These are phyloP conservation scores for Dryadomyces sulphureus DNA, from an alignment of 2,329 filamentous ascomycete species.

Conservation along the genomic window DNA sequence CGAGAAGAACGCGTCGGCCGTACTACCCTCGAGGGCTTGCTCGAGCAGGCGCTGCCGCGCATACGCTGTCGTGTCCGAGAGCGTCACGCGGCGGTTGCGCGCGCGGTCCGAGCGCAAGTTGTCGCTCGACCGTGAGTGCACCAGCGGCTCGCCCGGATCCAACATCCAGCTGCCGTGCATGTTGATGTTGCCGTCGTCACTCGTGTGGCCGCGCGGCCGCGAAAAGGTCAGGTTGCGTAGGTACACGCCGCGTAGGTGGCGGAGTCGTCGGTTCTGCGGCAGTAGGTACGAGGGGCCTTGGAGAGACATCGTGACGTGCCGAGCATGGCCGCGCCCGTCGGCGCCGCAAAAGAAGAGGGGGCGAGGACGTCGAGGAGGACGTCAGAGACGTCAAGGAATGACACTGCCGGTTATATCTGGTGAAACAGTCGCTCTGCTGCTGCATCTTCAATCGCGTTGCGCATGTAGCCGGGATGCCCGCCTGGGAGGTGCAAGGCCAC, in stretches of 20 bases:
- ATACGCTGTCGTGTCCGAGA: conserved; percentile 24
- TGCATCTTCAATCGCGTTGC: not conserved
- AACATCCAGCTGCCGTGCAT: conserved; percentile 29
- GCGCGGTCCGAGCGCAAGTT: conserved; percentile 23
- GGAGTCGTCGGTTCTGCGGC: conserved; percentile 70
- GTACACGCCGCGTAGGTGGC: conserved; percentile 76
- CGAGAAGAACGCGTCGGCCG: conserved; percentile 84
- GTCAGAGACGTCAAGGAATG: not conserved
- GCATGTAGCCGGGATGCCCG: not conserved
- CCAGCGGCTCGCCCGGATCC: conserved; percentile 45
- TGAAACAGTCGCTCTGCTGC: not conserved
- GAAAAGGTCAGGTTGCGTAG: conserved; percentile 70
- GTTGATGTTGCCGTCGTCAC: not conserved
- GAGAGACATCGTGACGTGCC: conserved; percentile 9
- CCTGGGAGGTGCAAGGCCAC: not conserved
- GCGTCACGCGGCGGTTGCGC: conserved; percentile 32
- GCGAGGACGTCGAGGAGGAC: not conserved
- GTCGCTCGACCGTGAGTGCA: conserved; percentile 41
- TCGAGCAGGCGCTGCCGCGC: conserved; percentile 62
- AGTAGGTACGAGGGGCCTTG: conserved; percentile 35
- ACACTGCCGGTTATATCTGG: not conserved
- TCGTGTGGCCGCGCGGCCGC: conserved; percentile 35
- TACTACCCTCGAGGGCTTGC: conserved; percentile 51
- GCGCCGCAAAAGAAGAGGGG: not conserved
- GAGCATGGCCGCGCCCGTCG: conserved; percentile 15